Evolutionary conservation across 352 stramenopile species (phyloP).

Genomic region (Globisporangium perplexum): DNA sequence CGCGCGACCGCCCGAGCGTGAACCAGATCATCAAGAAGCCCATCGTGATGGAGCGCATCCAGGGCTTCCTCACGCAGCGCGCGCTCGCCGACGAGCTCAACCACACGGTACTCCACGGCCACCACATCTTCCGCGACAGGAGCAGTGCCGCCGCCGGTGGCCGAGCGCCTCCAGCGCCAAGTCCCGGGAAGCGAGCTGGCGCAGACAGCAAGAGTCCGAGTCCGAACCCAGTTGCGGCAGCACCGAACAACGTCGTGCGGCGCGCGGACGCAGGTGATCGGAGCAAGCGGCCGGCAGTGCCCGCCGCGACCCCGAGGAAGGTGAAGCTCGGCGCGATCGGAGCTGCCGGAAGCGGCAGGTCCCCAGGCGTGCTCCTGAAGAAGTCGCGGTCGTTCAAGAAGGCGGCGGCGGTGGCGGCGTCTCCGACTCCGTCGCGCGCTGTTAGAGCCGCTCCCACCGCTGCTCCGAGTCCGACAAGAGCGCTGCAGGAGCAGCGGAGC

Average conservation of each 20-base stretch:
- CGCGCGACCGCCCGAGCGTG: constrained; percentile 53
- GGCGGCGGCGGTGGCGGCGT: background rate
- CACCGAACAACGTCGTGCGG: constrained; percentile 1
- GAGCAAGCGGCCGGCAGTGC: constrained; percentile 1
- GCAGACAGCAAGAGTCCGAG: constrained; percentile 1
- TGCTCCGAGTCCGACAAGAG: constrained; percentile 6
- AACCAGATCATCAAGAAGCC: constrained; percentile 51
- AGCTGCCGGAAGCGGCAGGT: background rate
- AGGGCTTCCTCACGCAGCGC: constrained; percentile 50
- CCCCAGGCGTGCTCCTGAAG: constrained; percentile 8
- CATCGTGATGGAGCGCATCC: constrained; percentile 57
- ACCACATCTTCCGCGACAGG: constrained; percentile 55
- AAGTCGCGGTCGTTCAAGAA: constrained; percentile 17
- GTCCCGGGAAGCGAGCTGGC: background rate
- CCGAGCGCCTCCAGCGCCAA: background rate
- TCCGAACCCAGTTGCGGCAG: too few species aligned
- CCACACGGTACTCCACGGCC: constrained; percentile 67
- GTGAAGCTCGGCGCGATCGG: constrained; percentile 8
- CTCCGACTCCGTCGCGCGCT: constrained; percentile 1
- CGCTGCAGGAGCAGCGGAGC: constrained; percentile 13
- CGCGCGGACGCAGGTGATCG: constrained; percentile 6
- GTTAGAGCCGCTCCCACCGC: background rate
- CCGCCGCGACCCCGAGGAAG: constrained; percentile 1
- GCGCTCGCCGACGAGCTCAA: constrained; percentile 51
- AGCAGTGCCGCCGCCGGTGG: background rate